phyloP scores from a whole-genome alignment of 345 rosid genomes.

The Nephelium lappaceum region DNA sequence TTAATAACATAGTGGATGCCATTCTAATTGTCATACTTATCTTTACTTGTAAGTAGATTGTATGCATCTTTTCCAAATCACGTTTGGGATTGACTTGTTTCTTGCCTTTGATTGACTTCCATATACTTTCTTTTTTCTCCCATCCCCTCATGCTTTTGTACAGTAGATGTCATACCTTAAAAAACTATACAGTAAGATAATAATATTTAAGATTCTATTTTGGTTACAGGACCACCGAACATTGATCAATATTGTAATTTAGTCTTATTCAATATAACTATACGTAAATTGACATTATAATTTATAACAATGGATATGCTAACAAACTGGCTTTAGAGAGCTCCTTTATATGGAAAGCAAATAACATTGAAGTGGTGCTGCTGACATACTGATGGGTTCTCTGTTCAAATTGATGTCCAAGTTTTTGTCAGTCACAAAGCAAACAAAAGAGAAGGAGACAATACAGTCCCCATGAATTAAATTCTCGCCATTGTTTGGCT shows the following conservation, averaged over 20 bases:
- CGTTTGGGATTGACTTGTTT: not conserved
- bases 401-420: not conserved
- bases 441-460: constrained; percentile 22
- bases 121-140: not conserved
- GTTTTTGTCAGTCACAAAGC: constrained; percentile 3
- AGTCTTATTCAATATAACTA: too few relatives aligned
- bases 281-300: too few relatives aligned
- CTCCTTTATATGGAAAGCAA: too few relatives aligned
- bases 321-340: too few relatives aligned
- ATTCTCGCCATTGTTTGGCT: not conserved
- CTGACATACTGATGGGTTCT: not conserved
- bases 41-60: constrained; percentile 3
- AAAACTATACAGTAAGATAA: not conserved
- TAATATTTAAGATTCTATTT: not conserved
- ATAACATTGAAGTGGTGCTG: not conserved
- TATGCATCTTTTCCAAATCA: not conserved
- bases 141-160: not conserved
- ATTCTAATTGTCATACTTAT: constrained; percentile 1
- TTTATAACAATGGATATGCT: too few relatives aligned
- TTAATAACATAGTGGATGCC: not conserved
- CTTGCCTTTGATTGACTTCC: not conserved
- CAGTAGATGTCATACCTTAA: not conserved
- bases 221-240: not conserved
- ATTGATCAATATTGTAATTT: too few relatives aligned
- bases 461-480: not conserved